Conservation (phyloP, 192 early-diverging fungal genomes). For the Backusella mclennaniae region DNA sequence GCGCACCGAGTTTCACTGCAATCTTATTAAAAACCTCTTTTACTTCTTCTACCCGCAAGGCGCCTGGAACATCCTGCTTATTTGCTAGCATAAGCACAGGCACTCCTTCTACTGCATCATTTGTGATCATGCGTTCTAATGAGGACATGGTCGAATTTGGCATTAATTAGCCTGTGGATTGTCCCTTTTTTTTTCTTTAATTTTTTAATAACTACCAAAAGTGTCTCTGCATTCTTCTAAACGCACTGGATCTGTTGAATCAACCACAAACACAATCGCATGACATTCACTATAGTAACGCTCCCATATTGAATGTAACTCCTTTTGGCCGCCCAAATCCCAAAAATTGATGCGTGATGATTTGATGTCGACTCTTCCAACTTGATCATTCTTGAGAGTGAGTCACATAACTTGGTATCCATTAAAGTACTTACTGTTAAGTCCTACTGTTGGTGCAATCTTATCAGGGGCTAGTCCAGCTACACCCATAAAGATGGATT, state of each 20-base stretch:
- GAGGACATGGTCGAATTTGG: background rate
- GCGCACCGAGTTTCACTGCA: conserved; percentile 76
- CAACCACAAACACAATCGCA: conserved; percentile 91
- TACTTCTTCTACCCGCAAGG: conserved; percentile 71
- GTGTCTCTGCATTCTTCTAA: conserved; percentile 76
- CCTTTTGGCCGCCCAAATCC: conserved; percentile 92
- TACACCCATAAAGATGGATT: conserved; percentile 71
- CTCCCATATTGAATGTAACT: conserved; percentile 89
- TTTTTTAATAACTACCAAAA: conserved; percentile 56
- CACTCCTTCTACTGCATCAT: conserved; percentile 74
- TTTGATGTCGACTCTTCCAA: conserved; percentile 75
- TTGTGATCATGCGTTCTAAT: conserved; percentile 74
- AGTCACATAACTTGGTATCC: background rate
- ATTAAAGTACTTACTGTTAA: conserved; percentile 71
- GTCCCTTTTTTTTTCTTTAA: conserved; percentile 10
- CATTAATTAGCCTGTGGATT: background rate
- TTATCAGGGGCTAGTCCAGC: conserved; percentile 81
- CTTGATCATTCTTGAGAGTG: conserved; percentile 36
- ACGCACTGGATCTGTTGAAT: conserved; percentile 77
- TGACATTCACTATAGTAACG: conserved; percentile 94
- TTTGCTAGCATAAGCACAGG: conserved; percentile 94
- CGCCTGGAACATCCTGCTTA: conserved; percentile 83
- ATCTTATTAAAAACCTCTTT: conserved; percentile 92
- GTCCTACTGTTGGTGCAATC: conserved; percentile 80
- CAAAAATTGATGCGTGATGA: conserved; percentile 82